Evolutionary conservation across 2,329 filamentous ascomycete genomes (phyloP), one percentile per base, ranked within the genome.

Genomic region (Tolypocladium capitatum): DNA sequence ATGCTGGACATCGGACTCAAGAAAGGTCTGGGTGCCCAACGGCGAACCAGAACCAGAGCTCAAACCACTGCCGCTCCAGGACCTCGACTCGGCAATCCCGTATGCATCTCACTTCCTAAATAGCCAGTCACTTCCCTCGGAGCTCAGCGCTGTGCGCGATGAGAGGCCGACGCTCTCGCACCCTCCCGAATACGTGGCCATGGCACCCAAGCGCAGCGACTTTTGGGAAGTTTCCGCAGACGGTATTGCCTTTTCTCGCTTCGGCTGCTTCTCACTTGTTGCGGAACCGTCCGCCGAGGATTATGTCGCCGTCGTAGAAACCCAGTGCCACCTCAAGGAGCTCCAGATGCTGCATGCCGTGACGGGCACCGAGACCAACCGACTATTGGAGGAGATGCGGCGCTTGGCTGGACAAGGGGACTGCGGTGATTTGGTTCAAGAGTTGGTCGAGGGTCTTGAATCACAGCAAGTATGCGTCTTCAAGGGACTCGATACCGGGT

Each of bases 401-500:
- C 34, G 46, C 2, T 52, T 62, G 10, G 54, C 54, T n/a, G 49
- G 49, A 1, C 49, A 43, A 0, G 51, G 50, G 1, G 49, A 52
- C 4, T 51, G 56, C 33, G 51, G 50, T 5, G 35, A 55, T n/a
- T 49, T 62, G 4, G 47, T 65, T 5, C 52, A 54, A 10, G 48
- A 50, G 10, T 56, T 66, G 18, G 49, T 62, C 10, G 51, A 57
- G 6, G 61, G 60, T 10, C 54, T 65, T 4, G 51, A 53, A 21
- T 46, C 55, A 21, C 51, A 55, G 14, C 53, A 52, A 13, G 51
- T 65, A 1, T 36, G 46, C 20, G 46, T 66, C 41, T 65, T 58
- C 49, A 60, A 62, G 47, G 65, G 65, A 5, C 58, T 68, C 2
- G 63, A 61, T 32, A 64, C 62, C 5, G 65, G 65, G 5, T 67